Evolutionary conservation across 495 filamentous ascomycete species (phyloP), one percentile per base, ranked within the genome.

Genomic region (Aspergillus carlsbadensis): DNA sequence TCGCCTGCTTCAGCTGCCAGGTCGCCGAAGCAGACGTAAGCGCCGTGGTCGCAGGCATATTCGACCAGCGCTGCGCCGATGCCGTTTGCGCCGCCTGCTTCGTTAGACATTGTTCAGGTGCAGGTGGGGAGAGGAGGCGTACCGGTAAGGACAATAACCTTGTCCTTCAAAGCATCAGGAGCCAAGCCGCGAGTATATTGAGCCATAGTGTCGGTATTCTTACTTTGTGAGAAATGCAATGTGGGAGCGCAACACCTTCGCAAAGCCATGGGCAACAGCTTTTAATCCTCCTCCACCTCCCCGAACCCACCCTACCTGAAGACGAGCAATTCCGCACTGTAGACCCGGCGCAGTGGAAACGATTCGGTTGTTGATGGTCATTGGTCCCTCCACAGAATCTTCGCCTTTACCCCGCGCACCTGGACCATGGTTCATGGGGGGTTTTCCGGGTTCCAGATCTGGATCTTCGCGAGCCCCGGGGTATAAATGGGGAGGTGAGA

Each of bases 91-190:
- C 68, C 70, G 17, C 41, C 41, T 43, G 13, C 20, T 22, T 11
- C 39, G 39, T 43, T 22, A 43, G 41, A 11, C 4, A 6, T 13
- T 15, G 4, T 13, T 10, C n/a, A 5, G 11, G 5, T 37, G 35
- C 35, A 13, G 35, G 35, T 3, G 13, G 11, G 35, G 35, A 37
- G 35, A 37, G n/a, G 35, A 14, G 35, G 13, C 18, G 2, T 22
- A 35, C 72, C 70, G 1, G 72, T 75, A 14, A 75, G 54, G 7
- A 75, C 69, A 10, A 70, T 65, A 6, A 75, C 72, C 48, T 68
- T 67, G 39, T 64, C 65, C 20, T 62, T 61, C 5, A 75, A 55
- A 13, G 42, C 10, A 10, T 43, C 41, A 11, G 41, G 17, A 22
- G 41, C n/a, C 17, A 43, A 21, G 10, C 6, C 41, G 7, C 20